Base-by-base conservation (phyloP, 1,139 yeast genomes). In the Saccharomyces hybrid region DNA sequence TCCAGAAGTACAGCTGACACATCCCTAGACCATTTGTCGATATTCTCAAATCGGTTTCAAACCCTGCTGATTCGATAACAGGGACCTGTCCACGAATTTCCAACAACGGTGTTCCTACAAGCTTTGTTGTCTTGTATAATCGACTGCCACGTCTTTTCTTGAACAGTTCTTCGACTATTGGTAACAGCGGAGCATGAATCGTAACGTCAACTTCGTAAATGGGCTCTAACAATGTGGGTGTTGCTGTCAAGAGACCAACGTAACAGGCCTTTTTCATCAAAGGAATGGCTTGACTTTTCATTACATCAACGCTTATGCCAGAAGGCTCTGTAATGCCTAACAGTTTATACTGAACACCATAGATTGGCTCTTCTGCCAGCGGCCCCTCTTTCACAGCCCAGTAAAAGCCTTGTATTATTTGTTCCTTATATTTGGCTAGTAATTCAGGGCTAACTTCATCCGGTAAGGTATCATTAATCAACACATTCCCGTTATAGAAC, bases 321-420 rank as follows among this genome's bases (percentile, higher is more conserved):
- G 75, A 73, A 7, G 47, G 19, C n/a, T 14, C 31, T 9, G 28
- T n/a, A 11, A 85, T 77, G 2, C 86, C 65, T 51, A 89, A 75
- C 42, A 95, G 78, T 56, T 82, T 82, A 71, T 93, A 89, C 60
- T 81, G 83, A 4, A 86, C 82, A 55, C 83, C 80, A 55, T 88
- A 74, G 2, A 95, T 77, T 0, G 88, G 86, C 66, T 90, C 97
- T 57, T 87, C 96, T 60, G 96, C 84, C 28, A 95, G 73, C 0
- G 99, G 99, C 0, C 99, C 99, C 63, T 89, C 96, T 55, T 82
- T 76, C 0, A 81, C 77, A 8, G 87, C 84, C 95, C 96, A 88
- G 63, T 80, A 79, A 70, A 91, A 93, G 0, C 98, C 99, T 60
- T 84, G 83, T 4, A 75, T 71, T 0, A 93, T 76, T 1, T 82